Evolutionary conservation across 2,329 filamentous ascomycete genomes (phyloP), one percentile per base, ranked within the genome.

Genomic region (Grosmannia clavigera): DNA sequence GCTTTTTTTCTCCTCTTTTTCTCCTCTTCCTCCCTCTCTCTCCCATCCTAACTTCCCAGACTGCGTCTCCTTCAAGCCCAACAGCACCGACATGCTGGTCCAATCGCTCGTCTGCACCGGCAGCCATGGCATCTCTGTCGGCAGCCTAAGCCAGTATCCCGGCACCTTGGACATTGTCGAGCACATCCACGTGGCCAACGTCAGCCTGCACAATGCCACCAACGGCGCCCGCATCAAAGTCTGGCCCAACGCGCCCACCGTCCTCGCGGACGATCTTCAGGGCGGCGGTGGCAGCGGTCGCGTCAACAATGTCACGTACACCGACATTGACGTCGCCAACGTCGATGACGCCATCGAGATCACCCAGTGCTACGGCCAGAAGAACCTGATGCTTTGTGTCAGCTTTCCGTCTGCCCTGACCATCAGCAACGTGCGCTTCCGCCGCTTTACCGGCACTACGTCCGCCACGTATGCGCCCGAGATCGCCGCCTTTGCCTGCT

Each of bases 221-320:
- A 79, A 85, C 64, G 81, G 80, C 53, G 83, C 82, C 0, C 80
- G 83, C 60, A 85, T 86, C 72, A 86, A 86, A 70, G 81, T 84
- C 65, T 86, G 69, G 65, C 69, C 69, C 35, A 65, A 68, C 58
- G 52, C 62, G 31, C 60, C 66, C 10, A 66, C 67, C 16, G 62
- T 9, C 16, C n/a, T 50, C 16, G 19, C 46, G n/a, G 46, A 5
- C 38, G 38, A 40, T 16, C 38, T 40, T 3, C 38, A 40, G 38
- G 38, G 38, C 12, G 38, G 38, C 38, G 38, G 38, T 9, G 38
- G 38, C 38, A 40, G 38, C 38, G 38, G 38, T 16, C 38, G 38
- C 11, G 38, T 40, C 38, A 14, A 40, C 38, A 40, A 40, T 14
- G 38, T 40, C 12, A 40, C 38, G 3, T 40, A 40, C 14, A 16